Evolutionary conservation across 176 grass and related monocot genomes (phyloP).

Genomic region (Carex littledalei): DNA sequence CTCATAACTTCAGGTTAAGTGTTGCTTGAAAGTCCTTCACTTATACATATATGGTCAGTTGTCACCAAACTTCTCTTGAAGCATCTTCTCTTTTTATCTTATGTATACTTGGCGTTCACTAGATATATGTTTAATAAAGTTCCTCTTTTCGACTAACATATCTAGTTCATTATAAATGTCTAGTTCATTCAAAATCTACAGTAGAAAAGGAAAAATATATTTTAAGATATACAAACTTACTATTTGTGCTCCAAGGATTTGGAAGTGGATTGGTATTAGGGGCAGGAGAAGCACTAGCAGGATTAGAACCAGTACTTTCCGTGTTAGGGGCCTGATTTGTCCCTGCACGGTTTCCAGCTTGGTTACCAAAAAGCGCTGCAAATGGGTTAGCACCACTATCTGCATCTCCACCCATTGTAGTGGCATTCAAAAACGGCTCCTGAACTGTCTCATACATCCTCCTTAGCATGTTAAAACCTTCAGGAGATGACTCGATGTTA

Average conservation of each 20-base stretch:
- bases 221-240: conserved; percentile 36
- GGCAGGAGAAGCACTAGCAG: conserved; percentile 54
- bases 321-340: conserved; percentile 38
- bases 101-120: neutral
- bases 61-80: neutral
- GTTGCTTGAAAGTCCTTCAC: neutral
- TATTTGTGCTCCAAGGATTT: conserved; percentile 75
- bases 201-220: neutral
- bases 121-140: neutral
- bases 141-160: neutral
- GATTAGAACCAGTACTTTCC: conserved; percentile 39
- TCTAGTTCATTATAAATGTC: neutral
- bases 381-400: conserved; percentile 76
- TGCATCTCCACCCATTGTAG: conserved; percentile 63
- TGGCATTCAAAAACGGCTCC: conserved; percentile 93
- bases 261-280: conserved; percentile 96
- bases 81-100: neutral
- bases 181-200: neutral
- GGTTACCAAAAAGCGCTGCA: conserved; percentile 73
- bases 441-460: conserved; percentile 99
- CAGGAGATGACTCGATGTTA: conserved; percentile 94
- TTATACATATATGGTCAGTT: neutral
- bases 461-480: conserved; percentile 98
- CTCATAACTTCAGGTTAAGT: neutral
- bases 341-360: conserved; percentile 49